Conservation (phyloP, 2,329 filamentous ascomycete species). For the Fusarium miscanthi region DNA sequence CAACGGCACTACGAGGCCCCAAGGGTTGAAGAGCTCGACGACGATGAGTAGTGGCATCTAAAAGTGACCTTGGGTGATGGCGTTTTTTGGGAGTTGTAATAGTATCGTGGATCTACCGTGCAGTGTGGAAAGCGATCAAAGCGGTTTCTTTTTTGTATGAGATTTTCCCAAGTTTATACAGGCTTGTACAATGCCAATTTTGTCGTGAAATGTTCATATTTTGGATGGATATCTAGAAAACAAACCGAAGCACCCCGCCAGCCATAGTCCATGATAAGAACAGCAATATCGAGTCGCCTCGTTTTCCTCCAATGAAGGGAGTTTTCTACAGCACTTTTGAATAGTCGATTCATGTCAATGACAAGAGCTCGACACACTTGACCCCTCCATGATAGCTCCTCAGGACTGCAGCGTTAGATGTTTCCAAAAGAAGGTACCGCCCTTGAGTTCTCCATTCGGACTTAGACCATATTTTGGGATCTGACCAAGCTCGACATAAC, state of each 20-base stretch:
- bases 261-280: conserved; percentile 27
- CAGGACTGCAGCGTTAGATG: conserved; percentile 52
- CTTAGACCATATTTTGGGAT: conserved; percentile 65
- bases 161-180: neutral
- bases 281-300: conserved; percentile 44
- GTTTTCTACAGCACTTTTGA: conserved; percentile 31
- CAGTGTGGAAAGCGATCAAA: conserved; percentile 30
- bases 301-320: conserved; percentile 28
- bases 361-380: neutral
- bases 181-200: neutral
- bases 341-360: neutral
- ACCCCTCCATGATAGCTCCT: neutral
- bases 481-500: conserved; percentile 65
- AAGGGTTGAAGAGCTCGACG: conserved; percentile 63
- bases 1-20: conserved; percentile 62
- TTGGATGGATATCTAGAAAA: conserved; percentile 34
- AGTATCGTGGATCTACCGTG: conserved; percentile 33
- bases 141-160: conserved; percentile 6
- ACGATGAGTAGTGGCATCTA: conserved; percentile 57
- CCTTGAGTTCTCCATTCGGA: conserved; percentile 60
- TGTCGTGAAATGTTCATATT: conserved; percentile 1
- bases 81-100: conserved; percentile 44
- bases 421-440: conserved; percentile 70
- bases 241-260: conserved; percentile 35
- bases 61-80: conserved; percentile 31